These are phyloP conservation scores for Acer campestre DNA, from an alignment of 345 rosid species.

Conservation along the genomic window DNA sequence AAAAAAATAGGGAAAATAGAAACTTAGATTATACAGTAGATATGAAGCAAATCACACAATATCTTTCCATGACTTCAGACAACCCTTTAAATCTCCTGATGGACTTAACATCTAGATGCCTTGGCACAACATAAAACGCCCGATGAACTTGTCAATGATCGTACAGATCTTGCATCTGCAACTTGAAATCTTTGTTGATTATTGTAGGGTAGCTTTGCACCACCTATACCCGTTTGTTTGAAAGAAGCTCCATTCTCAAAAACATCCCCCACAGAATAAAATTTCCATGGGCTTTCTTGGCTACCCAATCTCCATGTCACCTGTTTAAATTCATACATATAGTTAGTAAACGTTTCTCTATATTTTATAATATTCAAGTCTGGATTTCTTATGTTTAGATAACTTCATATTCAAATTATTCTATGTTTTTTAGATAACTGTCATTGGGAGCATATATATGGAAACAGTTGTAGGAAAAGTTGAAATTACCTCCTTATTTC, in stretches of 20 bases:
- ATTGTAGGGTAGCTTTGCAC: slow-evolving; percentile 51
- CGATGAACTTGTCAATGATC: slow-evolving; percentile 48
- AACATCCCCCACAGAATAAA: slow-evolving; percentile 56
- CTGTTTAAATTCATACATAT: slow-evolving; percentile 23
- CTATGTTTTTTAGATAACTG: not conserved
- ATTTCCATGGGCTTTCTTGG: slow-evolving; percentile 46
- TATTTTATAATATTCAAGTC: not conserved
- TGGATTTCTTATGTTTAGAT: not conserved
- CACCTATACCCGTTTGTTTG: slow-evolving; percentile 40
- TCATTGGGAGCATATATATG: not conserved
- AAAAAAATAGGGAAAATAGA: not conserved
- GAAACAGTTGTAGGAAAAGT: not conserved
- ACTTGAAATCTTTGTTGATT: slow-evolving; percentile 47
- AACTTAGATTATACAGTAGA: not conserved
- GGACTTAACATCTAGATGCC: slow-evolving; percentile 30
- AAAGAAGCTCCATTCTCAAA: slow-evolving; percentile 71
- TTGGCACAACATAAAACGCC: slow-evolving; percentile 51
- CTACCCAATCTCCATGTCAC: slow-evolving; percentile 49
- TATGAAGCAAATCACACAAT: not conserved
- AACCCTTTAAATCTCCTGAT: not conserved
- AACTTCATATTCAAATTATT: not conserved
- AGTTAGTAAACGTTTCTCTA: not conserved
- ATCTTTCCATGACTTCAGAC: not conserved
- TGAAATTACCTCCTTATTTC: slow-evolving; percentile 46
- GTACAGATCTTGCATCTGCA: slow-evolving; percentile 43